Evolutionary conservation across 208 protist species (phyloP).

Genomic region (Wallacemonas sp.): DNA sequence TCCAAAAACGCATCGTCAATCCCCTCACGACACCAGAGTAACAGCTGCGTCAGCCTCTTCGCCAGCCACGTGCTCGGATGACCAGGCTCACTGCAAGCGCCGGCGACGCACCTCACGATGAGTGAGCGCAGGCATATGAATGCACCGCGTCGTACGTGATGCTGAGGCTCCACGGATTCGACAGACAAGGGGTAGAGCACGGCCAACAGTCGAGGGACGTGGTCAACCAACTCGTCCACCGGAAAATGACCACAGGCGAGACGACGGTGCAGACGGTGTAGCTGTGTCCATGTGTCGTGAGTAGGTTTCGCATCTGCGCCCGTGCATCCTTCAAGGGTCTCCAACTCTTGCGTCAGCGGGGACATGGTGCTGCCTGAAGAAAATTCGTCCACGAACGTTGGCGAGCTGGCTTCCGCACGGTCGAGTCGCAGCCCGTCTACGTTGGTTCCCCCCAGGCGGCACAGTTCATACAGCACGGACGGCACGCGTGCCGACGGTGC

Average conservation of each 20-base stretch:
- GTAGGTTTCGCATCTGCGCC: no score
- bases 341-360: neutral
- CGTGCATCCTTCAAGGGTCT: neutral
- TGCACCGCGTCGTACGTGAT: conserved; percentile 39
- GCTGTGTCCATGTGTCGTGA: no score
- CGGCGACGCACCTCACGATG: no score
- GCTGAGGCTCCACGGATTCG: conserved; percentile 24
- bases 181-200: neutral
- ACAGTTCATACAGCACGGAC: neutral
- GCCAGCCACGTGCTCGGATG: conserved; percentile 17
- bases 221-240: neutral
- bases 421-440: neutral
- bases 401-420: no score
- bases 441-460: neutral
- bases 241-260: neutral
- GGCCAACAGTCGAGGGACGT: neutral
- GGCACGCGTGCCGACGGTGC: neutral
- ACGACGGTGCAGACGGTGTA: no score
- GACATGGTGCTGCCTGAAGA: neutral
- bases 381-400: no score
- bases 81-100: neutral
- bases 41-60: conserved; percentile 32
- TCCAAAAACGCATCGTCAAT: conserved; percentile 80
- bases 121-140: conserved; percentile 29
- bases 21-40: conserved; percentile 41